Evolutionary conservation across 2,329 filamentous ascomycete genomes (phyloP).

Genomic region (Nemania bipapillata): DNA sequence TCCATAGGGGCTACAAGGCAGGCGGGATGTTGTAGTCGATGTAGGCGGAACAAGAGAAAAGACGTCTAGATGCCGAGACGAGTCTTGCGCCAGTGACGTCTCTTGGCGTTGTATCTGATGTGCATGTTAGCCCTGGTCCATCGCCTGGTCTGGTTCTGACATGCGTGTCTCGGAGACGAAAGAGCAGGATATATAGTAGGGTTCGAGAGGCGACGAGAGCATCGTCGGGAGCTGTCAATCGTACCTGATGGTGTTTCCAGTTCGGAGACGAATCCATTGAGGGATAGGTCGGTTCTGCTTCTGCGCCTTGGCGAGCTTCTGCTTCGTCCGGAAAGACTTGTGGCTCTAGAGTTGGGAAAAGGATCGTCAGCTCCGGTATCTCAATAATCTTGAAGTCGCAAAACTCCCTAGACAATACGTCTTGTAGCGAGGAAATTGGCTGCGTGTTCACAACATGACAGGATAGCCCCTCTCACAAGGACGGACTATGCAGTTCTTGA

Average conservation of each 20-base stretch:
- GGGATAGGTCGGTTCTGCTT: slow-evolving; percentile 99
- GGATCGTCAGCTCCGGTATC: slow-evolving; percentile 34
- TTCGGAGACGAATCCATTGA: slow-evolving; percentile 99
- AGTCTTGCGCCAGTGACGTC: slow-evolving; percentile 99
- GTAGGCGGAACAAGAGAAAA: slow-evolving; percentile 56
- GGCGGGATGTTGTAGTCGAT: slow-evolving; percentile 38
- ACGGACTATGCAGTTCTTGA: not conserved
- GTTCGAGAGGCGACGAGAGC: slow-evolving; percentile 24
- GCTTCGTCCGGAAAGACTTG: slow-evolving; percentile 99
- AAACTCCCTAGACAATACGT: not conserved
- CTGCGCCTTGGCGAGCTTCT: slow-evolving; percentile 99
- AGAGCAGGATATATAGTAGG: not conserved
- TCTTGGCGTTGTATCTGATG: slow-evolving; percentile 98
- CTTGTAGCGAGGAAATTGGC: not conserved
- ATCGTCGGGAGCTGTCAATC: slow-evolving; percentile 50
- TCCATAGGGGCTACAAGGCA: slow-evolving; percentile 29
- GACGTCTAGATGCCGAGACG: slow-evolving; percentile 93
- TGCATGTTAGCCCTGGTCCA: slow-evolving; percentile 20
- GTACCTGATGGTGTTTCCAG: slow-evolving; percentile 99
- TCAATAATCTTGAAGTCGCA: not conserved
- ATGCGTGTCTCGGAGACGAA: not conserved
- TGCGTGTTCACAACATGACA: not conserved
- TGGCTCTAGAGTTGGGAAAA: slow-evolving; percentile 75
- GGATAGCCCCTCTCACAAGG: not conserved
- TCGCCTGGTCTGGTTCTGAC: not conserved